Evolutionary conservation across 768 basidiomycete genomes (phyloP).

Genomic region (Psilocybe subaeruginosa): DNA sequence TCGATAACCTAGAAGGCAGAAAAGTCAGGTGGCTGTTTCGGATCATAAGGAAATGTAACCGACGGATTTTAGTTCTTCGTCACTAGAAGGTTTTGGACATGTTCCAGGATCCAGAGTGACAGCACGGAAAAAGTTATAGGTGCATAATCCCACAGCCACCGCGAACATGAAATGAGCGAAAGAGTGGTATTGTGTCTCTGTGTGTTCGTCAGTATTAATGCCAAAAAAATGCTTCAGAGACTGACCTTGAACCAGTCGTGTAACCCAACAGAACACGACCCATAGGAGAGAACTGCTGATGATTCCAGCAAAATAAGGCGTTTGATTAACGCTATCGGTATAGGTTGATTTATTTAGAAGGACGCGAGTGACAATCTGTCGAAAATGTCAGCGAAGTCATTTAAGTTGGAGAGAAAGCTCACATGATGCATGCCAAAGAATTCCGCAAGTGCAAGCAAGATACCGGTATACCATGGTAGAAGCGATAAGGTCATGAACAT

Average conservation of each 20-base stretch:
- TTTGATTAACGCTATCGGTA: slow-evolving; percentile 81
- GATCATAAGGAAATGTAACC: slow-evolving; percentile 26
- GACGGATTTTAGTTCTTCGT: slow-evolving; percentile 87
- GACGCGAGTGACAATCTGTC: slow-evolving; percentile 81
- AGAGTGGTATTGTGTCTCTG: slow-evolving; percentile 79
- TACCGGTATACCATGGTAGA: slow-evolving; percentile 88
- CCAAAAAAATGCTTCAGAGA: slow-evolving; percentile 11
- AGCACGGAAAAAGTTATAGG: slow-evolving; percentile 90
- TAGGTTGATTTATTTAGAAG: slow-evolving; percentile 81
- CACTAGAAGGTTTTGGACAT: slow-evolving; percentile 79
- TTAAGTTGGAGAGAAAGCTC: slow-evolving; percentile 31
- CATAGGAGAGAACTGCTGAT: slow-evolving; percentile 85
- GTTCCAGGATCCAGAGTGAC: slow-evolving; percentile 89
- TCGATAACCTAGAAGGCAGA: slow-evolving; percentile 72
- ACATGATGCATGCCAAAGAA: slow-evolving; percentile 96
- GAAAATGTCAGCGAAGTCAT: slow-evolving; percentile 13
- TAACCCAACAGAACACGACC: slow-evolving; percentile 84
- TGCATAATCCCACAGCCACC: slow-evolving; percentile 68
- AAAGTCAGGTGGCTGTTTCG: background rate
- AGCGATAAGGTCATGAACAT: slow-evolving; percentile 85
- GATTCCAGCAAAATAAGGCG: slow-evolving; percentile 93
- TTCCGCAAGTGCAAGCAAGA: slow-evolving; percentile 81
- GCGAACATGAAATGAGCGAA: slow-evolving; percentile 80
- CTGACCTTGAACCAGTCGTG: slow-evolving; percentile 74
- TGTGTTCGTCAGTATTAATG: background rate